phyloP scores from a whole-genome alignment of 345 rosid genomes.

The Salix suchowensis region DNA sequence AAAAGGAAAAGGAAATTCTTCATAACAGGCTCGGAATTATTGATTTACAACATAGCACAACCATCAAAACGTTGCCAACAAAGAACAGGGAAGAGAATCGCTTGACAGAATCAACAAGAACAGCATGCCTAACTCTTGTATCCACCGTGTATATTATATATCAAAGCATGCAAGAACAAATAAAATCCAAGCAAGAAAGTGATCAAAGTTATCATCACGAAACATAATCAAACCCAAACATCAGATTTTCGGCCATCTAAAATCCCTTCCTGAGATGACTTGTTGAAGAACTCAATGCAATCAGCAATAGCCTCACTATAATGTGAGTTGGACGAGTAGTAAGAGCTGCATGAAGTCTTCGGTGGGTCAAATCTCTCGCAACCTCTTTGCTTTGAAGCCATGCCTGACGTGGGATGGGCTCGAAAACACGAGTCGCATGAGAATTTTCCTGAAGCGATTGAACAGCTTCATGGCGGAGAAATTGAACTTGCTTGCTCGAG shows the following conservation, averaged over 20 bases:
- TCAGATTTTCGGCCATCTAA: constrained; percentile 40
- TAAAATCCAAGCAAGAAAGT: not conserved
- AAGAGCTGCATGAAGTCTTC: constrained; percentile 77
- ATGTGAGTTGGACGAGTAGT: constrained; percentile 78
- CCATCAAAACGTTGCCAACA: not conserved
- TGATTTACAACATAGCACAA: not conserved
- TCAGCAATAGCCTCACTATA: constrained; percentile 85
- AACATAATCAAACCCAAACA: constrained; percentile 31
- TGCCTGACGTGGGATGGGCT: not conserved
- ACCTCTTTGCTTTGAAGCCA: constrained; percentile 19
- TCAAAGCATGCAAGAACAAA: not conserved
- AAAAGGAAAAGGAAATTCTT: not conserved
- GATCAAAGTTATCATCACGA: not conserved
- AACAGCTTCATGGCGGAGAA: constrained; percentile 71
- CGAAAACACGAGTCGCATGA: constrained; percentile 53
- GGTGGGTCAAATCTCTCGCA: constrained; percentile 67
- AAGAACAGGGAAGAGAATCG: not conserved
- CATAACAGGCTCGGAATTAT: not conserved
- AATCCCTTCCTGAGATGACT: constrained; percentile 57
- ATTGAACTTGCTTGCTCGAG: constrained; percentile 17
- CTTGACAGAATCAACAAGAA: not conserved
- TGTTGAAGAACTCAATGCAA: constrained; percentile 92
- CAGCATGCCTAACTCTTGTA: not conserved
- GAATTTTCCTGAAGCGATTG: constrained; percentile 56
- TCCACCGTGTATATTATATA: not conserved